Percentiles rank a stretch among this genome's conserved stretches.
These are phyloP conservation scores for Paraurostyla sp. DNA, from an alignment of 73 alveolate genomes.

Conservation along the genomic window DNA sequence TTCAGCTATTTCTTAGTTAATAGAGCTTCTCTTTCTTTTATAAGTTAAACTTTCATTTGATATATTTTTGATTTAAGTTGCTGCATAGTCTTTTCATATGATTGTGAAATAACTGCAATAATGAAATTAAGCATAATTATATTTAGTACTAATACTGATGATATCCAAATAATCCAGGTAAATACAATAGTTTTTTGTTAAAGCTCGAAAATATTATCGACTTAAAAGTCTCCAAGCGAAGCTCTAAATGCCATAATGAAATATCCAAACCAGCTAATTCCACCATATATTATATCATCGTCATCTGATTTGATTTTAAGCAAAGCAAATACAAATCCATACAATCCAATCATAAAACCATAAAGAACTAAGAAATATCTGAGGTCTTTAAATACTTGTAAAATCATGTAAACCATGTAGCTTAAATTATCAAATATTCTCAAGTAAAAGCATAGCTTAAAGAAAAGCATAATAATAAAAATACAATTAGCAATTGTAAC, in stretches of 20 bases:
- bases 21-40: neutral
- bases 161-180: slow-evolving; percentile 42
- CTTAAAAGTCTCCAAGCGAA: slow-evolving; percentile 33
- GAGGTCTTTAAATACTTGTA: neutral
- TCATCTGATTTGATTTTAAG: neutral
- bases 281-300: neutral
- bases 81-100: slow-evolving; percentile 32
- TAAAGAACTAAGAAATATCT: neutral
- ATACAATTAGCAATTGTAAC: neutral
- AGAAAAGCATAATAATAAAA: neutral
- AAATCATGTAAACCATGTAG: slow-evolving; percentile 15
- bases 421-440: slow-evolving; percentile 11
- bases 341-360: neutral
- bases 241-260: slow-evolving; percentile 43
- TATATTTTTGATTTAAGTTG: neutral
- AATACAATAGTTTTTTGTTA: neutral
- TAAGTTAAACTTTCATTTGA: neutral
- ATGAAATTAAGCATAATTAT: slow-evolving; percentile 47
- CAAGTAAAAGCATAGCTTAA: slow-evolving; percentile 7
- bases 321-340: slow-evolving; percentile 9
- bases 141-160: neutral
- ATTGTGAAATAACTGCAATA: slow-evolving; percentile 40
- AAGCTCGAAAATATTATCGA: neutral
- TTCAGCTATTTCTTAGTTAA: neutral
- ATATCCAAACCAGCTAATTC: slow-evolving; percentile 38